Base-by-base conservation (phyloP, 148 eudicot genomes). In the Rhododendron molle region DNA sequence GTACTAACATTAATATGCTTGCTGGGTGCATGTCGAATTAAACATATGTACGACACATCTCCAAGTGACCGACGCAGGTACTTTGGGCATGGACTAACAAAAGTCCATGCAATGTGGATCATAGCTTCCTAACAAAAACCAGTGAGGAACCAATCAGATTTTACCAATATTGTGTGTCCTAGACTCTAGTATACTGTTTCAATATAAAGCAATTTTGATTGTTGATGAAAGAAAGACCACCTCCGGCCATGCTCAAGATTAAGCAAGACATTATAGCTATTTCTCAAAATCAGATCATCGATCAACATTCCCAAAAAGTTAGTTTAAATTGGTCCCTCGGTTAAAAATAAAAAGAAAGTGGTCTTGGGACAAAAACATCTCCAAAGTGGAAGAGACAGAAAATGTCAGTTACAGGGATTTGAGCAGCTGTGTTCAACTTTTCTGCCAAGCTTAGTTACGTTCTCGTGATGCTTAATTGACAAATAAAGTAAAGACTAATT, bases 381-480 rank as follows among this genome's bases (percentile, higher is more conserved):
- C n/a, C 21, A 62, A 82, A 7, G 34, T 54, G 44, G 40, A 81
- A 36, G 16, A 43, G 54, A 1, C 15, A 38, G 26, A 3, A 5
- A 30, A 67, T 73, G 34, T 47, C 76, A 81, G 81, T 93, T 89
- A 94, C 91, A 95, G 90, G 85, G n/a, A 97, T 89, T 91, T 94
- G 99, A 65, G 98, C 98, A 60, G 96, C 98, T 0, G 99, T 95
- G 86, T 97, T 97, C 92, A 95, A 89, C 88, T 95, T 97, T 88
- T 62, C 30, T 62, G 71, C 30, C 71, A 7, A 62, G 28, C 67
- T 21, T 7, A 20, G 67, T n/a, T 97, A 11, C 46, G 98, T 93
- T 90, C 98, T 94, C 83, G 95, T 93, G 87, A 97, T 93, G 91
- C 98, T 97, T 47, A 96, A 87, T 97, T 47, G 98, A 87, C 92